phyloP scores from a whole-genome alignment of 192 early-diverging fungal genomes.

The Thamnidium elegans region DNA sequence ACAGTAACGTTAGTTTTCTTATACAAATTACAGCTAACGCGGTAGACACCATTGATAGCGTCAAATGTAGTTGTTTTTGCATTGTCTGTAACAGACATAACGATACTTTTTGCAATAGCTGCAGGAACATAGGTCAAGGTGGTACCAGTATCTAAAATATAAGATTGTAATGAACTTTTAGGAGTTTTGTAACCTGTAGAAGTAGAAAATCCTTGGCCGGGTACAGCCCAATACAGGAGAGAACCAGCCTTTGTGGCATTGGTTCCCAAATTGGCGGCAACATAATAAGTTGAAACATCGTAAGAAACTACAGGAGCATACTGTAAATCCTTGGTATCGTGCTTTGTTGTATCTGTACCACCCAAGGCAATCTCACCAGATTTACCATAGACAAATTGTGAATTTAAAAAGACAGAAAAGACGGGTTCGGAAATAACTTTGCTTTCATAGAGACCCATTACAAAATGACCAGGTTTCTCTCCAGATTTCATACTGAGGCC shows the following conservation, averaged over 20 bases:
- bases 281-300: background rate
- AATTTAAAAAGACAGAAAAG: conserved; percentile 27
- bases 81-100: background rate
- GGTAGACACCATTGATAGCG: conserved; percentile 17
- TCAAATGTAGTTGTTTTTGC: conserved; percentile 6
- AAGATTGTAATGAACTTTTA: background rate
- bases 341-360: conserved; percentile 43
- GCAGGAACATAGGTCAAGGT: conserved; percentile 23
- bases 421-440: conserved; percentile 16
- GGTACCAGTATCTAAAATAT: conserved; percentile 29
- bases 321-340: conserved; percentile 35
- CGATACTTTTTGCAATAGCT: background rate
- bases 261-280: background rate
- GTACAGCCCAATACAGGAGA: conserved; percentile 17
- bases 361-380: conserved; percentile 47
- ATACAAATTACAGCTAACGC: conserved; percentile 10
- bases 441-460: conserved; percentile 2
- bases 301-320: conserved; percentile 35
- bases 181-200: background rate
- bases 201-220: conserved; percentile 10
- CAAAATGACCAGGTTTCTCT: conserved; percentile 16
- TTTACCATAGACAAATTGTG: background rate
- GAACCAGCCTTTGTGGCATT: background rate
- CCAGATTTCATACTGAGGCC: conserved; percentile 7
- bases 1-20: background rate